phyloP scores from a whole-genome alignment of 208 protist genomes.

The Leishmania martiniquensis region DNA sequence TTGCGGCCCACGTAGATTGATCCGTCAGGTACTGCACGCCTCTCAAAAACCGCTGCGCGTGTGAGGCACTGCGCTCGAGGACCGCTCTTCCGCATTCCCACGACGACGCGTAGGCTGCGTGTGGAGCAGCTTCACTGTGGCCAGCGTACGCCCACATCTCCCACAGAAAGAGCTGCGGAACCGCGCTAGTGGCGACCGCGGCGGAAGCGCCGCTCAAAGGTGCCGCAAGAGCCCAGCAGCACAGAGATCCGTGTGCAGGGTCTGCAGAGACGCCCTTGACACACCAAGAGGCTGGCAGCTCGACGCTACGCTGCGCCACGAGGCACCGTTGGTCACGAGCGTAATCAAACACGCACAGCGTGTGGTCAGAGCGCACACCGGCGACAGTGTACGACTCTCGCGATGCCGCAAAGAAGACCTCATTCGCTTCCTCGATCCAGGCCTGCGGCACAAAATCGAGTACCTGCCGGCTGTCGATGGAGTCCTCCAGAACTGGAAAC shows the following conservation, averaged over 20 bases:
- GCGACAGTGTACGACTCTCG: conserved; percentile 52
- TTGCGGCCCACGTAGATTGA: conserved; percentile 64
- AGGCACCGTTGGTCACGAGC: conserved; percentile 35
- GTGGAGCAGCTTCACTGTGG: conserved; percentile 9
- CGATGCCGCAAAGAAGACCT: conserved; percentile 66
- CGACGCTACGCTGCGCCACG: conserved; percentile 55
- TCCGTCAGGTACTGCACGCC: conserved; percentile 64
- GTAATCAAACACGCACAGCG: conserved; percentile 69
- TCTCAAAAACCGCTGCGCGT: conserved; percentile 57
- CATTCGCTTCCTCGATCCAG: conserved; percentile 52
- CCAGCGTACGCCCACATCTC: conserved; percentile 53
- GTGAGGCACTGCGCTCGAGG: conserved; percentile 50
- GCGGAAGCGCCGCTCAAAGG: not conserved
- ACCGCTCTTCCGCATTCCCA: conserved; percentile 73
- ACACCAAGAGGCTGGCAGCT: conserved; percentile 35
- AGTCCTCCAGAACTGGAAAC: conserved; percentile 44
- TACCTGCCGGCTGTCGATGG: conserved; percentile 36
- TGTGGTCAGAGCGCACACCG: conserved; percentile 45
- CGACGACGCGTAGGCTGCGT: conserved; percentile 32
- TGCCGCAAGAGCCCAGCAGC: conserved; percentile 40
- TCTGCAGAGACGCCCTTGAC: conserved; percentile 63
- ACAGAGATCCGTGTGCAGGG: conserved; percentile 46
- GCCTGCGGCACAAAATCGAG: conserved; percentile 76
- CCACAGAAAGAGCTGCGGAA: conserved; percentile 59
- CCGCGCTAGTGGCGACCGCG: not conserved